phyloP scores from a whole-genome alignment of 2,329 filamentous ascomycete species.

The Botrytis medusae region DNA sequence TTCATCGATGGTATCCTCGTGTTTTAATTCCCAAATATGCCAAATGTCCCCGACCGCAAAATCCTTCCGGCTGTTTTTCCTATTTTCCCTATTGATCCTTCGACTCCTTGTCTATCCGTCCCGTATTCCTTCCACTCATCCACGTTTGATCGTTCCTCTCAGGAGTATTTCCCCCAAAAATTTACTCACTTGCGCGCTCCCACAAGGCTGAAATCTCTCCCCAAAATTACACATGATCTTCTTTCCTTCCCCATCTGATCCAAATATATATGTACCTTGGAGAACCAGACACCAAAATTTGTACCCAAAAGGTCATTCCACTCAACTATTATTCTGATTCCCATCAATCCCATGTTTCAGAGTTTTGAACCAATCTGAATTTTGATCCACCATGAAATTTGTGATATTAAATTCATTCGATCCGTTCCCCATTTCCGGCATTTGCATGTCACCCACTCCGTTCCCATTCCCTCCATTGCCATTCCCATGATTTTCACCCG shows the following conservation, averaged over 20 bases:
- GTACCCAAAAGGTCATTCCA: neutral
- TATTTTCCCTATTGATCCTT: neutral
- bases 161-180: neutral
- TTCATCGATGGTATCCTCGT: neutral
- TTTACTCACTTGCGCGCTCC: neutral
- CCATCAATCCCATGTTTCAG: conserved; percentile 18
- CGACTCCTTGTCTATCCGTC: neutral
- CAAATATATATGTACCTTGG: too few species aligned
- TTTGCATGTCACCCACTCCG: conserved; percentile 36
- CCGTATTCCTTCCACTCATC: neutral
- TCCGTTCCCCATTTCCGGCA: conserved; percentile 38
- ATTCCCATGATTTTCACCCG: conserved; percentile 29
- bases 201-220: neutral
- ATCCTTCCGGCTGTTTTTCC: neutral
- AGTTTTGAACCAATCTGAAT: conserved; percentile 71
- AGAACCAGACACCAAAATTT: neutral
- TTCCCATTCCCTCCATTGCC: conserved; percentile 23
- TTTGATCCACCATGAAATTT: conserved; percentile 74
- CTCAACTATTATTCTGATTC: conserved; percentile 13
- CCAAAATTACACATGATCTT: neutral
- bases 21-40: neutral
- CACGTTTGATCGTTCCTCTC: neutral
- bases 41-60: too few species aligned
- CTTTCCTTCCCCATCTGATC: neutral
- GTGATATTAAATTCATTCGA: conserved; percentile 70